Evolutionary conservation across 768 basidiomycete species (phyloP).

Genomic region (Agaricus sinodeliciosus): DNA sequence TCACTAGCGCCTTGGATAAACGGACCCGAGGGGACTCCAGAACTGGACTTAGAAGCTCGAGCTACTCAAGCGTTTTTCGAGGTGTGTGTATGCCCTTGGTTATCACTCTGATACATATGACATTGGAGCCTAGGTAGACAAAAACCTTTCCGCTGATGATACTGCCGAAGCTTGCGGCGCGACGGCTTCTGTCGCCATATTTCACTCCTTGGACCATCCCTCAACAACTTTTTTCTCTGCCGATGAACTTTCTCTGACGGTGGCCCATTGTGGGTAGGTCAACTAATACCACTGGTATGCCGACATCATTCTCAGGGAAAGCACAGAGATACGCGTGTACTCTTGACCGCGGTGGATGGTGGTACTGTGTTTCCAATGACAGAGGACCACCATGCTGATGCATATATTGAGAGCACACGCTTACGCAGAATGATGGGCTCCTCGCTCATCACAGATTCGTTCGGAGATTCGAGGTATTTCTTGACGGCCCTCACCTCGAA

Average conservation of each 20-base stretch:
- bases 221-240: conserved; percentile 80
- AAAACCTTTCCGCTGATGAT: conserved; percentile 59
- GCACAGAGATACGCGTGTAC: conserved; percentile 78
- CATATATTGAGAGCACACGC: conserved; percentile 77
- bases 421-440: conserved; percentile 87
- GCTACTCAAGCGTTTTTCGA: conserved; percentile 84
- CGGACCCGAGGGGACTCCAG: conserved; percentile 22
- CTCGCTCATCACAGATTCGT: conserved; percentile 87
- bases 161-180: conserved; percentile 78
- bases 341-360: conserved; percentile 68
- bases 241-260: conserved; percentile 66
- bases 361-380: conserved; percentile 84
- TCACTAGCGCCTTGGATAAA: conserved; percentile 64
- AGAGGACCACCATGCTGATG: conserved; percentile 93
- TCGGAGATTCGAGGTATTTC: conserved; percentile 79
- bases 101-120: conserved; percentile 7
- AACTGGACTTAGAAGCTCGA: conserved; percentile 76
- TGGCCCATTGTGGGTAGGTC: conserved; percentile 89
- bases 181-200: conserved; percentile 82
- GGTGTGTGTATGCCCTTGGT: conserved; percentile 33
- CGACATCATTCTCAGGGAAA: conserved; percentile 7
- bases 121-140: conserved; percentile 52
- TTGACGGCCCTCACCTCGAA: neutral
- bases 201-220: conserved; percentile 87
- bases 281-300: neutral